Evolutionary conservation across 192 early-diverging fungal genomes (phyloP), one percentile per base, ranked within the genome.

Genomic region (Backusella australiensis): DNA sequence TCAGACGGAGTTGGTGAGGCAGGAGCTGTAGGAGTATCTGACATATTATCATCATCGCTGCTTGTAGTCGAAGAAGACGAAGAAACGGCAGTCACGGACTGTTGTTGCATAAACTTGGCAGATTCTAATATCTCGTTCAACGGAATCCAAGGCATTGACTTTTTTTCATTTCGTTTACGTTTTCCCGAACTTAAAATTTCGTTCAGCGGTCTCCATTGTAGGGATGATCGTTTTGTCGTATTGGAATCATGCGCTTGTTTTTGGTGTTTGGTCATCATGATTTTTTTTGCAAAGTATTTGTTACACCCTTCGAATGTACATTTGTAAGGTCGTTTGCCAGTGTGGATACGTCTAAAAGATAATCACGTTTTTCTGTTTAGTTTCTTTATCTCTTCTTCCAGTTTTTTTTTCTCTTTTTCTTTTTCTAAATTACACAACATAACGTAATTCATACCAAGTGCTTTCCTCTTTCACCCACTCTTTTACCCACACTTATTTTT

Each of bases 311-410:
- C 83, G 35, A 82, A 67, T 21, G 53, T 36, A 67, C 86, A 88
- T 69, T 88, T 88, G 78, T 91, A 94, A 9, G 93, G 90, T 71
- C 91, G 86, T 75, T 92, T 91, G 71, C 91, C 91, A 34, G 90
- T 88, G 71, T 94, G 93, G 39, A 89, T 91, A 77, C 91, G 89
- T 42, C 91, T 79, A 35, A 23, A 34, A n/a, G 36, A 42, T 17
- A 32, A 44, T 49, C 6, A 32, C 12, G 0, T 11, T 42, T 39
- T 44, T 17, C 26, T 12, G 14, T 23, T 42, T 71, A 14, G 8
- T 71, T 49, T 46, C 14, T 11, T 39, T 71, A n/a, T 41, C 6
- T 38, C n/a, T 44, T 44, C 15, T 17, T 44, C 38, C 38, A 11
- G 9, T 44, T 44, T 14, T 49, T 49, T 49, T 49, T 7, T 19